Base-by-base conservation (phyloP, 371 early-diverging fungal genomes). In the Funneliformis caledonium region DNA sequence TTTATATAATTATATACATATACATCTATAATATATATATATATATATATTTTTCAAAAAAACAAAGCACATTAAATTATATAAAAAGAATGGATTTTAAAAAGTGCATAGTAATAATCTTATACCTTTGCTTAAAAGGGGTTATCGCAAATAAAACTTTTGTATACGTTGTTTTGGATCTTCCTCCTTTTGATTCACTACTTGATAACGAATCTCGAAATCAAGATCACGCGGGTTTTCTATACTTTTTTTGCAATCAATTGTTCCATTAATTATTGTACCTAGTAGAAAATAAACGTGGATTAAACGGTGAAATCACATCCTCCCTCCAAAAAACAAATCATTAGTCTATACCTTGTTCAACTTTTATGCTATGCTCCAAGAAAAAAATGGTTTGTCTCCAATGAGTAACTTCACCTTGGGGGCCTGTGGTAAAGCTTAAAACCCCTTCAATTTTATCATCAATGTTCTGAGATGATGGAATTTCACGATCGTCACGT, bases 341-440 rank as follows among this genome's bases (percentile, higher is more conserved):
- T 50, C 9, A 22, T 4, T 8, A 2, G 4, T 45, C 81, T 64
- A 82, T 82, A 45, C 90, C 90, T 81, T 84, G 82, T 80, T 86
- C 85, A 22, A 89, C 83, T 9, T 81, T 80, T 50, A 91, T 72
- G 0, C 88, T 86, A 45, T 86, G 80, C 26, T 88, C 87, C n/a
- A 91, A 78, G 14, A 91, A 82, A 84, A 92, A 90, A 50, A 87
- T 85, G 0, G 92, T 91, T 77, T 92, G 90, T 81, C 92, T 91
- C 93, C 92, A 93, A 80, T 93, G 93, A 12, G 92, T 93, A 85
- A 90, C 90, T 78, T 87, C 83, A 52, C 90, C 91, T 81, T 88
- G 86, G 0, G 95, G 95, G 14, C 94, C 92, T 10, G 94, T 94
- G 16, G 93, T 91, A 85, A 95, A 91, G 26, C 83, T 74, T 47